Conservation (phyloP, 495 filamentous ascomycete genomes). For the Tuber borchii region DNA sequence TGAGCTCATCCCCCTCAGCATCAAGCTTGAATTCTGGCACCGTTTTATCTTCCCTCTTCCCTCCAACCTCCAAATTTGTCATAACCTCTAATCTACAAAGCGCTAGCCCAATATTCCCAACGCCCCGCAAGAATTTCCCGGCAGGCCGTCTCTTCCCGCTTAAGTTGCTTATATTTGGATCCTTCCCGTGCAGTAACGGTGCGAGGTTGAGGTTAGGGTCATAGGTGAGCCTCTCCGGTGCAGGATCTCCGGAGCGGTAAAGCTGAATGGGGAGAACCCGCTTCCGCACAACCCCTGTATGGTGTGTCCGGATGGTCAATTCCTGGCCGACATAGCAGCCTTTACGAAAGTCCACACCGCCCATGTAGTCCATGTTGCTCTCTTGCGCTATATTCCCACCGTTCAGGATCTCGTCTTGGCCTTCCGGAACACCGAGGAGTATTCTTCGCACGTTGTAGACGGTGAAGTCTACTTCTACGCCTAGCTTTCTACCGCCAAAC, state of each 20-base stretch:
- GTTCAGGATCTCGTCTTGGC: conserved; percentile 64
- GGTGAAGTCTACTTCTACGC: conserved; percentile 41
- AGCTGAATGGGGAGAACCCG: conserved; percentile 75
- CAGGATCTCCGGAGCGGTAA: conserved; percentile 48
- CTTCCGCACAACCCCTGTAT: conserved; percentile 88
- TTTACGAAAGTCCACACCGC: conserved; percentile 83
- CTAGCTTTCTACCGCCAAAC: conserved; percentile 11
- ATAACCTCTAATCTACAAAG: conserved; percentile 83
- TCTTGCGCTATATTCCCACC: conserved; percentile 71
- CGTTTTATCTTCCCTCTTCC: conserved; percentile 45
- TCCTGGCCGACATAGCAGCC: conserved; percentile 97
- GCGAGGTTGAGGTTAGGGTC: conserved; percentile 43
- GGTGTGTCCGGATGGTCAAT: conserved; percentile 86
- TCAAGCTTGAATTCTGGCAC: conserved; percentile 46
- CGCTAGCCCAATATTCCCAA: conserved; percentile 83
- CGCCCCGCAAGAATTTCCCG: conserved; percentile 67
- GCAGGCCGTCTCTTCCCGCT: conserved; percentile 58
- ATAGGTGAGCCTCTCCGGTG: conserved; percentile 49
- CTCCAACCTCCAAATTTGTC: conserved; percentile 61
- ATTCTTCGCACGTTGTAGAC: conserved; percentile 65
- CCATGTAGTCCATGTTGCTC: conserved; percentile 73
- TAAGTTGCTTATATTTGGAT: conserved; percentile 42
- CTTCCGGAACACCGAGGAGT: conserved; percentile 74
- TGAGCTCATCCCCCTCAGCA: conserved; percentile 46
- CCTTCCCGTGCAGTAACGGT: conserved; percentile 20